Evolutionary conservation across 768 basidiomycete genomes (phyloP), one percentile per base, ranked within the genome.

Genomic region (Saitozyma sp.): DNA sequence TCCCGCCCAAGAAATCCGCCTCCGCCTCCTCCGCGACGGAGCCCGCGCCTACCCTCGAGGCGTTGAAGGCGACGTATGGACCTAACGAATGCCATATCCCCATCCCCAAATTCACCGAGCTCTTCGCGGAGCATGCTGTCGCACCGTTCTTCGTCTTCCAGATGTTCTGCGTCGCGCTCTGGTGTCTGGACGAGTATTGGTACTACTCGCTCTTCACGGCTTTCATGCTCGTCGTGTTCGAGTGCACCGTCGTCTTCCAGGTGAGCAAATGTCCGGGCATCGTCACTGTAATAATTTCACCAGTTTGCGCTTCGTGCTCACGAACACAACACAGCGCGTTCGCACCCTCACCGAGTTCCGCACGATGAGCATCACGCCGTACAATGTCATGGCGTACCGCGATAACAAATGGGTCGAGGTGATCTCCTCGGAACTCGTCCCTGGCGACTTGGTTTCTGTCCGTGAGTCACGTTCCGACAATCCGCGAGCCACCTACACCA

Each of bases 91-190:
- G 97, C 81, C 87, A 96, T 77, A 97, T 99, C 66, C 96, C 96
- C 2, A 90, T 99, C 48, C 96, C 96, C 8, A 89, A 90, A 0
- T 99, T 99, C 76, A 84, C 85, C 9, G 90, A 92, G 67, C 85
- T 99, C 42, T 97, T 99, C 69, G 84, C 82, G 20, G 96, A 99
- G 82, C 96, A 99, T 75, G 93, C 95, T 1, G 94, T 93, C 6
- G 96, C 96, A 0, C 96, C 96, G 0, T 99, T 99, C 85, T 99
- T 99, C 80, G 96, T 99, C 37, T 99, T 99, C 81, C 96, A 99
- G 81, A 81, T 98, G 16, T 98, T 99, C 81, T 98, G 96, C 66
- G 96, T 97, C 1, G 92, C 91, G 0, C 82, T 99, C 9, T 99
- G 96, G 96, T 92, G 90, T 76, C 80, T 99, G 71, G 96, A 99